A percentile compares a stretch with the other conserved stretches of the same genome.
phyloP scores from a whole-genome alignment of 371 early-diverging fungal genomes.

The Cokeromyces recurvatus region DNA sequence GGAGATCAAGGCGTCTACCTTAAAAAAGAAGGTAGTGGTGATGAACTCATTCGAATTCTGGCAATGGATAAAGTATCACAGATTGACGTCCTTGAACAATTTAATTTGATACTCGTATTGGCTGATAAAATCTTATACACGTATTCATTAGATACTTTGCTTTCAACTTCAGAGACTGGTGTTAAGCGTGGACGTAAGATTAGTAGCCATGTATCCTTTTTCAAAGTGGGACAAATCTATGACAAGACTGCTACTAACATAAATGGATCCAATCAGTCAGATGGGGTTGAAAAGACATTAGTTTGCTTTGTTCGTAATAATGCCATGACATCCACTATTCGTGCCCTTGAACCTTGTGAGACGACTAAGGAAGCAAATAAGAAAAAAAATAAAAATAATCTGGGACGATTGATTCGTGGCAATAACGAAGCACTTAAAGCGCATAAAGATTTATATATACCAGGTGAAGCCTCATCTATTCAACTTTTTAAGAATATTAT shows the following conservation, averaged over 20 bases:
- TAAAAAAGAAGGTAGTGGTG: slow-evolving; percentile 20
- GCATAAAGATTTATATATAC: slow-evolving; percentile 89
- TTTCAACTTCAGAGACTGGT: slow-evolving; percentile 28
- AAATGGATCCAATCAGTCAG: no score
- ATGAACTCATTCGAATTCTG: slow-evolving; percentile 43
- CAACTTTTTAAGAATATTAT: slow-evolving; percentile 83
- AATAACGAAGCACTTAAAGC: slow-evolving; percentile 54
- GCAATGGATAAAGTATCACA: slow-evolving; percentile 81
- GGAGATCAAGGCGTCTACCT: slow-evolving; percentile 48
- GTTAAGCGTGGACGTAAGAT: slow-evolving; percentile 63
- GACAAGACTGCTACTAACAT: slow-evolving; percentile 49
- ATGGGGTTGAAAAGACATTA: slow-evolving; percentile 67
- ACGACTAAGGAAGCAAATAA: slow-evolving; percentile 30
- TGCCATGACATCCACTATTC: slow-evolving; percentile 68
- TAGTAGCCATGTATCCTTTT: slow-evolving; percentile 79
- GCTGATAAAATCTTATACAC: slow-evolving; percentile 78
- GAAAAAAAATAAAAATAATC: slow-evolving; percentile 42
- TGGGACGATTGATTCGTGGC: slow-evolving; percentile 47
- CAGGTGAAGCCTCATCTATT: slow-evolving; percentile 81
- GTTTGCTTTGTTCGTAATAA: slow-evolving; percentile 73
- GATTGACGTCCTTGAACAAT: slow-evolving; percentile 76
- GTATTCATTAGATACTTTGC: slow-evolving; percentile 68
- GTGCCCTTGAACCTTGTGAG: slow-evolving; percentile 69
- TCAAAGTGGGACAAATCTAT: slow-evolving; percentile 79
- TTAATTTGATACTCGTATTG: slow-evolving; percentile 71